Conservation (phyloP, 2,329 filamentous ascomycete species). For the Metarhizium robertsii region DNA sequence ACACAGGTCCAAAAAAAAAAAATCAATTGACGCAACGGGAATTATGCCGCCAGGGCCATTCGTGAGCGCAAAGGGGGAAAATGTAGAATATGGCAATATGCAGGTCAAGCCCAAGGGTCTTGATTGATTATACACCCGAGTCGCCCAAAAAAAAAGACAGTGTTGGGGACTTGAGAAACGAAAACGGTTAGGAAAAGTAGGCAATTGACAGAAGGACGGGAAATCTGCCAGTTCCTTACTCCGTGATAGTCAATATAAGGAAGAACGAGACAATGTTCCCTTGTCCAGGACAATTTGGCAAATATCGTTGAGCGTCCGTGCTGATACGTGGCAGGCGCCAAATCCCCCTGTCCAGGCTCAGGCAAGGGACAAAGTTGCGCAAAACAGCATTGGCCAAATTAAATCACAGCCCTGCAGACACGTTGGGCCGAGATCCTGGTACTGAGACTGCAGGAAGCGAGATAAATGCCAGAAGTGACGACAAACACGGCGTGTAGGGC, state of each 20-base stretch:
- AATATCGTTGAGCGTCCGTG: background rate
- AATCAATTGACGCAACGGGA: background rate
- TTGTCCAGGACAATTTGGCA: background rate
- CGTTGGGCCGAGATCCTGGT: background rate
- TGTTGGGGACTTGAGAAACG: background rate
- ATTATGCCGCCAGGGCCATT: background rate
- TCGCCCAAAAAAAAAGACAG: background rate
- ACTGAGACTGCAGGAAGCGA: background rate
- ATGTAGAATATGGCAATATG: background rate
- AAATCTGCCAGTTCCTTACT: no score
- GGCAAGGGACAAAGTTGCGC: background rate
- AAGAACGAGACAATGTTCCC: background rate
- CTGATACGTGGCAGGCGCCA: background rate
- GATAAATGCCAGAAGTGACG: background rate
- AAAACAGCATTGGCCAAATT: background rate
- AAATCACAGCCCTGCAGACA: background rate
- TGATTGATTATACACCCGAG: background rate
- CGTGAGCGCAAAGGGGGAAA: background rate
- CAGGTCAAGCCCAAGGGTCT: background rate
- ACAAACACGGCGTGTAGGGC: background rate
- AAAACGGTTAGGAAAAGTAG: no score
- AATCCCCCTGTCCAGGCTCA: background rate
- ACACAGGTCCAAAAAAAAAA: background rate
- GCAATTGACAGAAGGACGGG: no score
- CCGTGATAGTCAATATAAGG: no score